Evolutionary conservation across 2,329 filamentous ascomycete species (phyloP).

Genomic region (Aspergillus novoparasiticus): DNA sequence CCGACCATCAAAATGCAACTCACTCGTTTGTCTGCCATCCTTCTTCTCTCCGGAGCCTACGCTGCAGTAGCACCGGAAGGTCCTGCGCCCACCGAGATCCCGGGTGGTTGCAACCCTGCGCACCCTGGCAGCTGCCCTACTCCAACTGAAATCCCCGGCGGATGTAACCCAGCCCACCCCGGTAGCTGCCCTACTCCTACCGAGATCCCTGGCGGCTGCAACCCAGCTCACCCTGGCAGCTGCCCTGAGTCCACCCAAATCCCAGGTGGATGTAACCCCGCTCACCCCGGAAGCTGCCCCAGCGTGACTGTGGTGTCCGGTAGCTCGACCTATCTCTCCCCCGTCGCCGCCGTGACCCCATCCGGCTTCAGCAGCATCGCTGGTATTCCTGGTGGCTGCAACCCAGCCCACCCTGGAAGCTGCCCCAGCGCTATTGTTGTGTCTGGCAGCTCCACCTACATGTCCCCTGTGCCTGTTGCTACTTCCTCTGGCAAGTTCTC

Average conservation of each 20-base stretch:
- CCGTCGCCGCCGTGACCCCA: not conserved
- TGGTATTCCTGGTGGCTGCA: not conserved
- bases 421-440: not conserved
- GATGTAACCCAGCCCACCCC: not conserved
- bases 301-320: slow-evolving; percentile 1
- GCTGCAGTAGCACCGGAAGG: not conserved
- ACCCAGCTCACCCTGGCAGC: not conserved
- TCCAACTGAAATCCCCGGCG: not conserved
- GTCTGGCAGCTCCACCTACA: slow-evolving; percentile 1
- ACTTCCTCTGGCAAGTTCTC: not conserved
- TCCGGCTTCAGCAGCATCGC: not conserved
- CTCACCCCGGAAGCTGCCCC: not conserved
- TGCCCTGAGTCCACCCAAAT: too few species aligned
- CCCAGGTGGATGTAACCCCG: not conserved
- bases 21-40: not conserved
- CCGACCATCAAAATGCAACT: not conserved
- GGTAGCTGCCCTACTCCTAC: not conserved
- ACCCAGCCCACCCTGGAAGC: not conserved
- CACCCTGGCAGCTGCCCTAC: not conserved
- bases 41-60: slow-evolving; percentile 1
- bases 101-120: not conserved
- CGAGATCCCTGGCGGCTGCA: not conserved
- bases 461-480: not conserved
- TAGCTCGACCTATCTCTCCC: slow-evolving; percentile 1
- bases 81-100: not conserved